phyloP scores from a whole-genome alignment of 108 stramenopile genomes.

The Nitzschia inconspicua region DNA sequence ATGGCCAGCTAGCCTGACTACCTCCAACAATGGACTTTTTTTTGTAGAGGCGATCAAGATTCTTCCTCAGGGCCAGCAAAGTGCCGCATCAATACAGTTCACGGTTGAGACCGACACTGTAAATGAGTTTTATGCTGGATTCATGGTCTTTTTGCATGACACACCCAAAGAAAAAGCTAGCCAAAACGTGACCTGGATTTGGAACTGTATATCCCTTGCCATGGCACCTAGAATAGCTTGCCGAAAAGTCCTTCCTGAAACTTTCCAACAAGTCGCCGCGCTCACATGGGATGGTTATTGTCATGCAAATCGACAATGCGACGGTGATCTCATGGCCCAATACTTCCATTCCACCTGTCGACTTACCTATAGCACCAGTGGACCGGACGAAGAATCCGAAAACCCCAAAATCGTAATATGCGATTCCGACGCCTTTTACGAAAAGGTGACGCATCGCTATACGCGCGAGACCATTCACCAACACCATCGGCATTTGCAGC shows the following conservation, averaged over 20 bases:
- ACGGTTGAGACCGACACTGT: no score
- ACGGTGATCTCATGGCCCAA: conserved; percentile 13
- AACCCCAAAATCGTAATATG: conserved; percentile 12
- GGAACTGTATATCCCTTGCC: conserved; percentile 15
- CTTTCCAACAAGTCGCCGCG: conserved; percentile 1
- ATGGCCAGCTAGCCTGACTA: no score
- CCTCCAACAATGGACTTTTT: no score
- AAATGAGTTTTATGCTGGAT: no score
- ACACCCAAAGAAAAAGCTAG: background rate
- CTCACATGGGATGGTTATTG: conserved; percentile 25
- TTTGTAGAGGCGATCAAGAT: no score
- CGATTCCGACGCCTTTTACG: conserved; percentile 5
- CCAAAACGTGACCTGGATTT: background rate
- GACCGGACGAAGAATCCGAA: conserved; percentile 16
- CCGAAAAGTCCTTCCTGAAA: background rate
- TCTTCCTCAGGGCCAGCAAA: no score
- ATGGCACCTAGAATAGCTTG: background rate
- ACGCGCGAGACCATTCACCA: background rate
- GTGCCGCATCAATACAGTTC: no score
- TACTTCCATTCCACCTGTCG: conserved; percentile 18
- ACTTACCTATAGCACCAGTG: conserved; percentile 6
- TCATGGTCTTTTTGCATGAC: no score
- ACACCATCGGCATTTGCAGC: background rate
- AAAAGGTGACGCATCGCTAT: conserved; percentile 16
- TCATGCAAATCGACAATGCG: conserved; percentile 19